Percentiles rank a stretch among this genome's conserved stretches.
Conservation (phyloP, 306 rosid genomes). For the Aeschynomene evenia region DNA sequence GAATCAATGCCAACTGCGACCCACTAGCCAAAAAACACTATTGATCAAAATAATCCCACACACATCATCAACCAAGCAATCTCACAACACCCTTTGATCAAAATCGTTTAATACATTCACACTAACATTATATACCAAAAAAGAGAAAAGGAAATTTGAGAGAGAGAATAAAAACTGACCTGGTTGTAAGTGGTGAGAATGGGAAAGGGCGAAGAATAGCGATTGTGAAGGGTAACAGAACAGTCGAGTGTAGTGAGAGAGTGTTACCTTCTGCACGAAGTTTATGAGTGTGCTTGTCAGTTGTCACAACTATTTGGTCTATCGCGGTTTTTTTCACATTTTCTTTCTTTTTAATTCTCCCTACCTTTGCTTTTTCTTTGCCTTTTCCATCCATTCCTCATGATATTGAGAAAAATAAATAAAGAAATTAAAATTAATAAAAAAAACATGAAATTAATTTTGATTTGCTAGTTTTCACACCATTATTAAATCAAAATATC, state of each 20-base stretch:
- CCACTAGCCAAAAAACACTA: background rate
- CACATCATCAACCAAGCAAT: background rate
- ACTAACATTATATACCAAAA: background rate
- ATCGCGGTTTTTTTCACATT: background rate
- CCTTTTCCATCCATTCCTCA: too few relatives aligned
- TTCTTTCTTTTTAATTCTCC: background rate
- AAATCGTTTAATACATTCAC: background rate
- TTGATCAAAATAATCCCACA: background rate
- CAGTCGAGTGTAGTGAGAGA: background rate
- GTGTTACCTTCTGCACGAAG: conserved; percentile 10
- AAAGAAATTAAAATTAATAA: too few relatives aligned
- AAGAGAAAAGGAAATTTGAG: background rate
- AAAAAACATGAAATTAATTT: too few relatives aligned
- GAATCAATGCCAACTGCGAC: background rate
- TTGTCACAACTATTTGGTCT: background rate
- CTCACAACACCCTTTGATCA: background rate
- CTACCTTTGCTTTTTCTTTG: background rate
- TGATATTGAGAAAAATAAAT: too few relatives aligned
- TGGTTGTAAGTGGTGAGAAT: background rate
- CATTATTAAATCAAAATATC: too few relatives aligned
- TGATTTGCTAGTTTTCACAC: too few relatives aligned
- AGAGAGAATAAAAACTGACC: background rate
- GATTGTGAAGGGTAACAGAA: background rate
- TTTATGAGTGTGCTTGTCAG: background rate
- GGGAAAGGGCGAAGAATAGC: background rate